A percentile compares a stretch with the other conserved stretches of the same genome.
These are phyloP conservation scores for Pittosporum tobira DNA, from an alignment of 129 eudicot genomes.

Conservation along the genomic window DNA sequence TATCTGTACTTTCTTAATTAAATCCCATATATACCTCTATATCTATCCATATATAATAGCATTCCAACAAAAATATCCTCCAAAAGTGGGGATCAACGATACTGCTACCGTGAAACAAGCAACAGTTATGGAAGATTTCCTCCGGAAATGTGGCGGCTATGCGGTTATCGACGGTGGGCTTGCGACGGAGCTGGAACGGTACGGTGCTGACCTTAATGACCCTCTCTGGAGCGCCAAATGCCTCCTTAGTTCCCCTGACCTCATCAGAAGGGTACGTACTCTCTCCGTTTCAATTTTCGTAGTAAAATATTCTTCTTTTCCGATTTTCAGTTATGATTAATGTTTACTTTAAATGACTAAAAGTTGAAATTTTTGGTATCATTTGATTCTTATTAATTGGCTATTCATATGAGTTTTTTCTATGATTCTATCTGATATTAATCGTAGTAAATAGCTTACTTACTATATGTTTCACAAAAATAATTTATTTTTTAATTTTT, in stretches of 20 bases:
- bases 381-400: not conserved
- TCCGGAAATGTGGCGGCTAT: slow-evolving; percentile 57
- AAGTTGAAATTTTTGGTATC: no score
- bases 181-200: slow-evolving; percentile 85
- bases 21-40: no score
- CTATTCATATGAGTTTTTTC: slow-evolving; percentile 5
- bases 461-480: no score
- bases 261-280: slow-evolving; percentile 56
- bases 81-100: slow-evolving; percentile 11
- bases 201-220: slow-evolving; percentile 83
- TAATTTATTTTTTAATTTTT: no score
- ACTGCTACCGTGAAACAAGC: slow-evolving; percentile 7
- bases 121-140: slow-evolving; percentile 42
- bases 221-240: slow-evolving; percentile 96
- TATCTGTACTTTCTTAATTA: no score
- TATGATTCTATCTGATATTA: no score
- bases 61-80: no score
- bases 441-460: no score
- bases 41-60: no score
- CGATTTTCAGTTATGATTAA: no score
- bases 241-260: slow-evolving; percentile 60
- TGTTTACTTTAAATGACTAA: no score
- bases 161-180: slow-evolving; percentile 84
- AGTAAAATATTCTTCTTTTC: no score
- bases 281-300: not conserved